Base-by-base conservation (phyloP, 768 basidiomycete species). In the Phylloporus sp. region DNA sequence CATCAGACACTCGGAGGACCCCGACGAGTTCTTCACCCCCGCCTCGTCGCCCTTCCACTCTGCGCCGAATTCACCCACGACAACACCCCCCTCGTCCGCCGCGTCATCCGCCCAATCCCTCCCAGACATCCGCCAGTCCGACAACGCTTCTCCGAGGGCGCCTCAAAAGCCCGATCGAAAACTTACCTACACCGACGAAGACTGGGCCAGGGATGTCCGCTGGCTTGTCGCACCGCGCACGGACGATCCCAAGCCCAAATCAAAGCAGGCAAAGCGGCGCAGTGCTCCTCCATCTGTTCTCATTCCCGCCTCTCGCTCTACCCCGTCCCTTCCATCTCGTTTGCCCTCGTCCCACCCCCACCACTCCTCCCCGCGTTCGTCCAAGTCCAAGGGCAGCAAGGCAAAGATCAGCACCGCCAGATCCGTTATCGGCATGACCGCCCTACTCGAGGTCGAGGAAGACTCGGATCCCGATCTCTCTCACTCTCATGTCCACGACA, bases 191-290 rank as follows among this genome's bases (percentile, higher is more conserved):
- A 77, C 76, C 4, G 78, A 81, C 59, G 75, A 81, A 47, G 80
- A 85, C 57, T 88, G 84, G 86, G 78, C 81, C 12, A 79, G 76
- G 55, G 85, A 88, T 45, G 79, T 85, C 16, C 76, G 82, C 29
- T 86, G 81, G 82, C 79, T 88, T 27, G 77, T 70, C 27, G 63
- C 72, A 45, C 63, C 78, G 34, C 63, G 68, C 22, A 27, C 58
- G 31, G 47, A 48, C 31, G 47, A 46, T 12, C 45, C 44, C 11
- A 68, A 62, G 22, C 29, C 41, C 27, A 63, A 59, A 24, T 50
- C 58, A 39, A 70, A 67, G 53, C 15, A 47, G 16, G 16, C 35
- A 2, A 63, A 56, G 40, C 56, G 58, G 20, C 61, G 47, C 26
- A 66, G 58, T 32, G 52, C 59, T 7, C 57, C 65, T 10, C 49